Conservation (phyloP, 2,329 filamentous ascomycete species). For the Leptographium procerum region DNA sequence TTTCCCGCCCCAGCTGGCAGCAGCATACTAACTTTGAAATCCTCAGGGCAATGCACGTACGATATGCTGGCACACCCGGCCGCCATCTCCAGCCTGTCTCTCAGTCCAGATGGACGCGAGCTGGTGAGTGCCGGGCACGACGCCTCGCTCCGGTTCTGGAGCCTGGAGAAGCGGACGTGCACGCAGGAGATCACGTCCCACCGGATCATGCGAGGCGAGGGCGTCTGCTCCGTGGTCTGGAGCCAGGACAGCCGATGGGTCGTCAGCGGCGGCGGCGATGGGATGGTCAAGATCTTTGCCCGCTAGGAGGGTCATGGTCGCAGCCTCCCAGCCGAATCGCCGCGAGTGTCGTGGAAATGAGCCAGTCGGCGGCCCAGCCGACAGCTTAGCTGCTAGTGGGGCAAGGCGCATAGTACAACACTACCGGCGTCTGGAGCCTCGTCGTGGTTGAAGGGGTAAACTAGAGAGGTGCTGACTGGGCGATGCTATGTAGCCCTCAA, state of each 20-base stretch:
- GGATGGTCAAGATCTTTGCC: slow-evolving; percentile 85
- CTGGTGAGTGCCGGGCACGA: slow-evolving; percentile 94
- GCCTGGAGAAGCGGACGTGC: slow-evolving; percentile 86
- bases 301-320: slow-evolving; percentile 27
- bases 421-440: not conserved
- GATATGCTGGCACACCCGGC: slow-evolving; percentile 95
- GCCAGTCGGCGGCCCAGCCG: not conserved
- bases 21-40: slow-evolving; percentile 13
- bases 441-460: not conserved
- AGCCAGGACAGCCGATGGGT: slow-evolving; percentile 92
- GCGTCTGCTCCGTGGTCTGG: slow-evolving; percentile 90
- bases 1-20: too few species aligned
- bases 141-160: slow-evolving; percentile 93
- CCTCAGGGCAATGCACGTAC: slow-evolving; percentile 90
- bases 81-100: slow-evolving; percentile 79
- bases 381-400: not conserved
- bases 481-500: too few species aligned
- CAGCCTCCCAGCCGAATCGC: not conserved
- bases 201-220: slow-evolving; percentile 89
- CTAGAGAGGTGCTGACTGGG: not conserved
- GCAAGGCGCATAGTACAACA: not conserved
- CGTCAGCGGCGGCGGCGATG: slow-evolving; percentile 87
- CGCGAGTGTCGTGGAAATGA: not conserved
- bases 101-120: slow-evolving; percentile 88
- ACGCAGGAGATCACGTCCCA: slow-evolving; percentile 92